These are phyloP conservation scores for Viola pubescens DNA, from an alignment of 441 rosid genomes.

Conservation along the genomic window DNA sequence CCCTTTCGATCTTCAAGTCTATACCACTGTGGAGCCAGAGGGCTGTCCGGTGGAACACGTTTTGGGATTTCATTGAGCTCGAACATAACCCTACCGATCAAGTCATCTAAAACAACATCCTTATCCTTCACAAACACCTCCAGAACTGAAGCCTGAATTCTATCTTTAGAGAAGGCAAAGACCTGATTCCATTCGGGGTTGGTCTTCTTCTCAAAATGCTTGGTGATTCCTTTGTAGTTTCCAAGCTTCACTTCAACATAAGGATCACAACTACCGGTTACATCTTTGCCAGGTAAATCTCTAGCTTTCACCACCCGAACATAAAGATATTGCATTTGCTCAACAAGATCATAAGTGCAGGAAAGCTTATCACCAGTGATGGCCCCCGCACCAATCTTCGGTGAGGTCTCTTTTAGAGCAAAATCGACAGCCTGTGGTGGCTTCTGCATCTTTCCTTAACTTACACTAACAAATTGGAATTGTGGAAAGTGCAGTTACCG, in stretches of 20 bases:
- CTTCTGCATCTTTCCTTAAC: conserved; percentile 60
- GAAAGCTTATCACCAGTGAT: conserved; percentile 57
- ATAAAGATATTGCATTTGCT: conserved; percentile 74
- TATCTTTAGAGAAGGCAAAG: conserved; percentile 86
- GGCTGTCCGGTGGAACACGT: conserved; percentile 87
- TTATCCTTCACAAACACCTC: conserved; percentile 85
- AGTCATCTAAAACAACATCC: conserved; percentile 64
- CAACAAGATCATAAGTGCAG: conserved; percentile 71
- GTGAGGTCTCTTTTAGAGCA: conserved; percentile 87
- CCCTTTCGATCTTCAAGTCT: conserved; percentile 71
- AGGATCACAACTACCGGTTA: conserved; percentile 59
- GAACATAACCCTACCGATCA: conserved; percentile 56
- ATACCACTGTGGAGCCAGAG: conserved; percentile 94
- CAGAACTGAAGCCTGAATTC: conserved; percentile 75
- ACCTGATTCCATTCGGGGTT: conserved; percentile 92
- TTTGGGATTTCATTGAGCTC: conserved; percentile 81
- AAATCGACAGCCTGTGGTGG: conserved; percentile 63
- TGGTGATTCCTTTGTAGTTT: conserved; percentile 61
- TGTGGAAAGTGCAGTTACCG: conserved; percentile 7
- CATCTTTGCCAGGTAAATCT: conserved; percentile 66
- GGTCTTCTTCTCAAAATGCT: conserved; percentile 80
- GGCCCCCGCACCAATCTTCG: conserved; percentile 70
- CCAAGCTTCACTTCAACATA: no score
- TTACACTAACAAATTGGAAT: conserved; percentile 9
- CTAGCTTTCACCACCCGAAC: conserved; percentile 78